phyloP scores from a whole-genome alignment of 2,329 filamentous ascomycete genomes.

The Cladosporium sp. region DNA sequence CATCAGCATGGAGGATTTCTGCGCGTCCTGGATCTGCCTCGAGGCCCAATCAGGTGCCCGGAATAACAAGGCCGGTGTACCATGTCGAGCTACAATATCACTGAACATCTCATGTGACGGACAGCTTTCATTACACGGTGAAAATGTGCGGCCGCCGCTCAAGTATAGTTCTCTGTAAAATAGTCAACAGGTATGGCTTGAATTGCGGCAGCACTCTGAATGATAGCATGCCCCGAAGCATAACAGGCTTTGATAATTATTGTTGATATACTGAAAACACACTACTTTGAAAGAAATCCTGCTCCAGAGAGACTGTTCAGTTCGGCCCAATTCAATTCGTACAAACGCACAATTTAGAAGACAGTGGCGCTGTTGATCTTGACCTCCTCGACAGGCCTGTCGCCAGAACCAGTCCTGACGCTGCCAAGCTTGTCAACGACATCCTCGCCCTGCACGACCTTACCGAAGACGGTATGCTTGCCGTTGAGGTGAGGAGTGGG shows the following conservation, averaged over 20 bases:
- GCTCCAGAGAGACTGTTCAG: neutral
- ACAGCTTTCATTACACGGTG: no score
- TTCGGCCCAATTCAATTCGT: neutral
- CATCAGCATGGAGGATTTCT: neutral
- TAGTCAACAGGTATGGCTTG: neutral
- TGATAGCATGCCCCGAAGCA: neutral
- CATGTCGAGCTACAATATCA: no score
- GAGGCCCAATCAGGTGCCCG: neutral
- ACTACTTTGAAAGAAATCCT: neutral
- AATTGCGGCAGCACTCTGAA: neutral
- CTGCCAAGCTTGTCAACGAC: constrained; percentile 87
- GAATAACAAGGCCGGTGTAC: no score
- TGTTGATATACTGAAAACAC: neutral
- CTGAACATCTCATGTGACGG: no score
- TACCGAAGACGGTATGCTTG: constrained; percentile 95
- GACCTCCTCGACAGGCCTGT: constrained; percentile 77
- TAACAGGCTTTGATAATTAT: neutral
- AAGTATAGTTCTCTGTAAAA: no score
- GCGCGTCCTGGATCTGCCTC: neutral
- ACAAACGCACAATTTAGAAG: constrained; percentile 16
- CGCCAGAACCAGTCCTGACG: constrained; percentile 77
- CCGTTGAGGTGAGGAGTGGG: constrained; percentile 79
- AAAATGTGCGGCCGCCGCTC: no score
- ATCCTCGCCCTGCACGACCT: constrained; percentile 85
- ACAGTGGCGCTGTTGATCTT: constrained; percentile 58